Base-by-base conservation (phyloP, 1,284 basidiomycete genomes). In the Ceratobasidium theobromae region DNA sequence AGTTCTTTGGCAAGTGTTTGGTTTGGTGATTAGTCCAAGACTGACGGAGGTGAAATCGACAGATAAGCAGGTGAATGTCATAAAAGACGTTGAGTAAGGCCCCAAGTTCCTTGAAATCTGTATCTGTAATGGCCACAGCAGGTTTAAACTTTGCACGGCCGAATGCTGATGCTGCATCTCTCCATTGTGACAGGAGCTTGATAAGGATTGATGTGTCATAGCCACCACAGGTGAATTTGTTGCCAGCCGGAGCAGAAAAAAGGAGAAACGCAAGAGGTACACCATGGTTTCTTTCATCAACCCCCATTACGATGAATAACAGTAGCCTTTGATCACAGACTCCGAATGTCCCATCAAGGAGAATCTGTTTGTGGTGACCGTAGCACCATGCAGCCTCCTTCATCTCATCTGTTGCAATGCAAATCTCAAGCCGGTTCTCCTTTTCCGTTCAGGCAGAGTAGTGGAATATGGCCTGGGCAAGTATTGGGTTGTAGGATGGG, bases 301-400 rank as follows among this genome's bases (percentile, higher is more conserved):
- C 57, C 2, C 70, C 76, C 72, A 79, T 73, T 0, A 72, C 73
- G 48, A 79, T 77, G 69, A 77, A 78, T 4, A 78, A 70, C 0
- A 79, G 74, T 0, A 79, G 69, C 0, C 72, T 67, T 2, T 65
- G 66, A 27, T 70, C 69, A 49, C 77, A 77, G 9, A 79, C 52
- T 0, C 78, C 77, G 68, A 79, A 79, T 2, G 77, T 79, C 0
- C 77, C 77, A 67, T 79, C 77, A 14, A 79, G 68, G 16, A 78
- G 69, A 2, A 79, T 68, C 67, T 78, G 77, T 3, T 51, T 53
- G 0, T 70, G 43, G 55, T 78, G 76, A 1, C 53, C 73, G 62
- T 76, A 75, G 46, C 73, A 71, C 75, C 76, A 77, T 0, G 77
- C 72, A 0, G 75, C 75, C 4, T 73, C 69, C 5, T 74, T 67